Percentiles rank a stretch among this genome's conserved stretches.
Evolutionary conservation across 768 basidiomycete genomes (phyloP).

Genomic region (Amanita brunnescens): DNA sequence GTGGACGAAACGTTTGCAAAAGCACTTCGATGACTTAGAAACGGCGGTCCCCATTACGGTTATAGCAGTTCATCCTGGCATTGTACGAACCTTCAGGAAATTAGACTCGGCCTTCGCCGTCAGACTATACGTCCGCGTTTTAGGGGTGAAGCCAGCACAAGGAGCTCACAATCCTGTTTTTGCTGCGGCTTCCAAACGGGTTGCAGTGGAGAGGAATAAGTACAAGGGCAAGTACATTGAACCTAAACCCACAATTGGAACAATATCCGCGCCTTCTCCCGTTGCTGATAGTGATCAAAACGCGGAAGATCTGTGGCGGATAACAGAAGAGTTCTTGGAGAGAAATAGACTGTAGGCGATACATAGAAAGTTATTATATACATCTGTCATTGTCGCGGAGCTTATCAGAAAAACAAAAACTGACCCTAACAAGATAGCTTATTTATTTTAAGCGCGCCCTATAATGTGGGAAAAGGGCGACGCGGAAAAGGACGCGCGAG

Average conservation of each 20-base stretch:
- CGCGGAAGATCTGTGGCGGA: slow-evolving; percentile 30
- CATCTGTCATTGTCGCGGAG: too few species aligned
- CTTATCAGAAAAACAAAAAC: too few species aligned
- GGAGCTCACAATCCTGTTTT: slow-evolving; percentile 30
- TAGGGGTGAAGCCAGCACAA: slow-evolving; percentile 15
- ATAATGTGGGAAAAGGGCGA: too few species aligned
- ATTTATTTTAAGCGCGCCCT: too few species aligned
- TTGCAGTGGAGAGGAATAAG: slow-evolving; percentile 20
- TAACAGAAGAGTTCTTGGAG: slow-evolving; percentile 24
- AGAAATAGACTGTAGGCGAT: slow-evolving; percentile 13
- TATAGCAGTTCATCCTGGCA: slow-evolving; percentile 35
- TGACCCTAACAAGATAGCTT: too few species aligned
- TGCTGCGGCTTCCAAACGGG: slow-evolving; percentile 22
- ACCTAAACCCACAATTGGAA: slow-evolving; percentile 19
- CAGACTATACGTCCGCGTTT: slow-evolving; percentile 6
- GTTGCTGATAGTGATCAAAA: slow-evolving; percentile 23
- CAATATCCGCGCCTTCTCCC: slow-evolving; percentile 17
- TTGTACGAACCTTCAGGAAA: slow-evolving; percentile 22
- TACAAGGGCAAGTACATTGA: slow-evolving; percentile 30
- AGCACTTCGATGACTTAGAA: slow-evolving; percentile 27
- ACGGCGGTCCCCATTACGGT: slow-evolving; percentile 23
- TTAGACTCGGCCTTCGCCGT: slow-evolving; percentile 8
- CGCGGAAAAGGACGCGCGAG: too few species aligned
- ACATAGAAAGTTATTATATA: too few species aligned
- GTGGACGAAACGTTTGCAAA: slow-evolving; percentile 42